Evolutionary conservation across 768 basidiomycete genomes (phyloP).

Genomic region (Termitomyces heimii): DNA sequence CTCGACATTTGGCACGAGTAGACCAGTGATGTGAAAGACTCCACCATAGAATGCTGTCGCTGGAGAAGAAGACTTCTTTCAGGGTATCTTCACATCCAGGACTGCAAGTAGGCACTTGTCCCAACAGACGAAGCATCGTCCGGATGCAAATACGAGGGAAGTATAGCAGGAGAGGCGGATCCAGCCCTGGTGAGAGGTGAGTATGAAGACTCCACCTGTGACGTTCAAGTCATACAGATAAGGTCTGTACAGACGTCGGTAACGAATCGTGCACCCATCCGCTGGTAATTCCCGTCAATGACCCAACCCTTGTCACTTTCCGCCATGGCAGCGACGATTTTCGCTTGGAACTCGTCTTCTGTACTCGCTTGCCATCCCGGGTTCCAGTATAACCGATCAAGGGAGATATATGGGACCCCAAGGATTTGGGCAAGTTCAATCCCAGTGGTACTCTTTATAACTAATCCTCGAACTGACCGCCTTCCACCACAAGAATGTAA

Average conservation of each 20-base stretch:
- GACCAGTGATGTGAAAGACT: constrained; percentile 36
- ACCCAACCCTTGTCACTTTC: constrained; percentile 40
- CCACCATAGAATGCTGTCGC: constrained; percentile 48
- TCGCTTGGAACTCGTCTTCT: constrained; percentile 22
- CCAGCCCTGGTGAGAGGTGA: constrained; percentile 44
- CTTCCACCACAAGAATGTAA: not conserved
- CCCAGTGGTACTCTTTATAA: constrained; percentile 41
- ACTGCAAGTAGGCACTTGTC: constrained; percentile 32
- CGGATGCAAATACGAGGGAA: constrained; percentile 52
- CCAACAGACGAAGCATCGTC: constrained; percentile 42
- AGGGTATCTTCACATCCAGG: constrained; percentile 42
- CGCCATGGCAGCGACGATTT: constrained; percentile 22
- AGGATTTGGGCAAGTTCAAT: constrained; percentile 36
- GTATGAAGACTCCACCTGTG: not conserved
- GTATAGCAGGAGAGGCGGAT: constrained; percentile 57
- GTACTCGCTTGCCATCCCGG: constrained; percentile 39
- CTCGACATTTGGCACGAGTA: constrained; percentile 19
- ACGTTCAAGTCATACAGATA: constrained; percentile 33
- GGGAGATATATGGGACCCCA: constrained; percentile 35
- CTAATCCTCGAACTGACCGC: not conserved
- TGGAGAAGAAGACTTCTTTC: constrained; percentile 36
- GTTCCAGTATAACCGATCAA: constrained; percentile 44
- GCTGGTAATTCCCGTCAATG: constrained; percentile 41
- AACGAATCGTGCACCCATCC: constrained; percentile 24
- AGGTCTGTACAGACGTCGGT: constrained; percentile 39